A percentile compares a stretch with the other conserved stretches of the same genome.
These are phyloP conservation scores for Fusarium protoensiforme DNA, from an alignment of 2,329 filamentous ascomycete species.

Conservation along the genomic window DNA sequence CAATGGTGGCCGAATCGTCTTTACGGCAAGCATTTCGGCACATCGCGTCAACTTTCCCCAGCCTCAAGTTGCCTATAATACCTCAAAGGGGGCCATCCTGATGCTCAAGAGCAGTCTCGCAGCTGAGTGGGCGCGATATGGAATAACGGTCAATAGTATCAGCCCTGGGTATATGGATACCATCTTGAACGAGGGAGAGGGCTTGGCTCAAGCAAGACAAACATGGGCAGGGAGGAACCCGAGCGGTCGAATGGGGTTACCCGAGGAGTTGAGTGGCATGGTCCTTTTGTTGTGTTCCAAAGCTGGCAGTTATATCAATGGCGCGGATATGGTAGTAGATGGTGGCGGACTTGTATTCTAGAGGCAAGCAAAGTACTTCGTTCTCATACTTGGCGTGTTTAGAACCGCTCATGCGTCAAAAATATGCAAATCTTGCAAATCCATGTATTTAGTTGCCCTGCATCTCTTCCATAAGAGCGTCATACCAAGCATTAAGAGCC, in stretches of 20 bases:
- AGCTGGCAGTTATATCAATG: constrained; percentile 73
- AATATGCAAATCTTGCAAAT: background rate
- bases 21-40: constrained; percentile 75
- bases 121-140: constrained; percentile 74
- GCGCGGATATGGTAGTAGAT: constrained; percentile 72
- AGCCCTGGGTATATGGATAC: constrained; percentile 83
- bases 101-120: constrained; percentile 65
- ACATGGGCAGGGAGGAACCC: constrained; percentile 71
- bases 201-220: constrained; percentile 49
- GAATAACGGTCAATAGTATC: constrained; percentile 77
- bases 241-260: constrained; percentile 71
- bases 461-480: background rate
- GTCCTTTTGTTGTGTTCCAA: constrained; percentile 68
- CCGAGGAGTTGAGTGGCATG: constrained; percentile 69
- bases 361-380: background rate
- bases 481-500: background rate
- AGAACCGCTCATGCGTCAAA: background rate
- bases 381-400: background rate
- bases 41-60: constrained; percentile 79
- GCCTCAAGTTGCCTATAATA: constrained; percentile 78
- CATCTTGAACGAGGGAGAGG: constrained; percentile 74
- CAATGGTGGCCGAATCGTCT: constrained; percentile 70
- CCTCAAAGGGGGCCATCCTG: constrained; percentile 74
- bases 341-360: constrained; percentile 53
- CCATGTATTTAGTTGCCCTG: background rate